A percentile compares a stretch with the other conserved stretches of the same genome.
phyloP scores from a whole-genome alignment of 495 filamentous ascomycete species.

The Penicillium soppii region DNA sequence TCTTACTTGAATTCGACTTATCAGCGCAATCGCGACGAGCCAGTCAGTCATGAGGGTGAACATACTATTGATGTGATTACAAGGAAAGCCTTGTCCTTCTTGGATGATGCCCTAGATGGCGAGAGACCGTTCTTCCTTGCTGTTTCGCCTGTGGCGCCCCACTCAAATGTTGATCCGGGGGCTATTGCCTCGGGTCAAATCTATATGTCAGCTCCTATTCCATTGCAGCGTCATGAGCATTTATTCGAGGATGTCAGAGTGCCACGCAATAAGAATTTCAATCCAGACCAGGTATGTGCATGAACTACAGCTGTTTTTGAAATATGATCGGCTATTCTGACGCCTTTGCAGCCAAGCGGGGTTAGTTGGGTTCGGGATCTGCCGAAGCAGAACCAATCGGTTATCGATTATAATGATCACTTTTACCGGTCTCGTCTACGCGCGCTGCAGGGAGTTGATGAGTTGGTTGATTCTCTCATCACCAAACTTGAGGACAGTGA shows the following conservation, averaged over 20 bases:
- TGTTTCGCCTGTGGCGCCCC: slow-evolving; percentile 66
- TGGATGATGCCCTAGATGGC: slow-evolving; percentile 58
- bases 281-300: slow-evolving; percentile 52
- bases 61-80: slow-evolving; percentile 64
- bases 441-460: slow-evolving; percentile 66
- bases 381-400: slow-evolving; percentile 49
- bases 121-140: slow-evolving; percentile 66
- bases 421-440: slow-evolving; percentile 65
- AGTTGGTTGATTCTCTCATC: slow-evolving; percentile 61
- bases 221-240: slow-evolving; percentile 37
- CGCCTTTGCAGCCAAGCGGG: slow-evolving; percentile 55
- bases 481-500: slow-evolving; percentile 47
- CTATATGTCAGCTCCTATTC: slow-evolving; percentile 52
- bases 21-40: slow-evolving; percentile 60
- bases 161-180: slow-evolving; percentile 53
- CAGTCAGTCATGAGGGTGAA: slow-evolving; percentile 55
- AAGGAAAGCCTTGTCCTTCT: slow-evolving; percentile 59
- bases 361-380: slow-evolving; percentile 62
- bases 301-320: slow-evolving; percentile 22
- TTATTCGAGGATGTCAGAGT: slow-evolving; percentile 39
- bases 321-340: slow-evolving; percentile 50
- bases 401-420: slow-evolving; percentile 64
- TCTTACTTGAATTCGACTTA: slow-evolving; percentile 66
- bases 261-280: slow-evolving; percentile 40
- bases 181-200: slow-evolving; percentile 13